Base-by-base conservation (phyloP, 2,329 filamentous ascomycete genomes). In the Fusarium redolens region DNA sequence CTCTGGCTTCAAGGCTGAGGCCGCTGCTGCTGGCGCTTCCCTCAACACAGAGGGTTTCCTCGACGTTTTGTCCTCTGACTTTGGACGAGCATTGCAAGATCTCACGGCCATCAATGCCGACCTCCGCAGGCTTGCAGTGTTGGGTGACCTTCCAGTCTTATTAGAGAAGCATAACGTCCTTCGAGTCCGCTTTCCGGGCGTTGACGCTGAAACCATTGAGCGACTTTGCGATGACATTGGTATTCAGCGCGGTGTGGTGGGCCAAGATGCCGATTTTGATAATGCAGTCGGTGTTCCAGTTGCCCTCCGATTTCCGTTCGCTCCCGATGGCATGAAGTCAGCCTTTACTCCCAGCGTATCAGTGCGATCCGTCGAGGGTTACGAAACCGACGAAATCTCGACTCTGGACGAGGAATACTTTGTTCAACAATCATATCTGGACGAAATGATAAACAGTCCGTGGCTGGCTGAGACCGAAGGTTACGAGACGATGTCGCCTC, bases 181-280 rank as follows among this genome's bases (percentile, higher is more conserved):
- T 7, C 91, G 95, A 38, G 91, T 98, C 4, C 92, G 95, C 35
- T 98, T 99, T 78, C 95, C 95, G 0, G 96, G 96, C 6, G 95
- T 96, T 69, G 96, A 98, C 77, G 91, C 91, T 1, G 89, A 92
- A 20, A 93, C 93, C 0, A 92, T 97, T 1, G 94, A 97, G 79
- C 86, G 87, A 6, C 87, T 99, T 2, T 98, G 95, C 80, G 90
- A 94, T 51, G 96, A 99, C 79, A 87, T 97, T 15, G 93, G 92
- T n/a, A 87, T 99, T 12, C 90, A 92, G 70, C 88, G 94, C 59
- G 96, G 96, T 4, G 84, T 93, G 7, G 89, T 98, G 7, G 85
- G 88, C 17, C 92, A 98, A 83, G 96, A 98, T 72, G 71, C 82
- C 37, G 91, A 92, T 22, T 97, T 97, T 75, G 89, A 93, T 61